These are phyloP conservation scores for Spirogloea muscicola DNA, from an alignment of 139 green algal genomes.

Conservation along the genomic window DNA sequence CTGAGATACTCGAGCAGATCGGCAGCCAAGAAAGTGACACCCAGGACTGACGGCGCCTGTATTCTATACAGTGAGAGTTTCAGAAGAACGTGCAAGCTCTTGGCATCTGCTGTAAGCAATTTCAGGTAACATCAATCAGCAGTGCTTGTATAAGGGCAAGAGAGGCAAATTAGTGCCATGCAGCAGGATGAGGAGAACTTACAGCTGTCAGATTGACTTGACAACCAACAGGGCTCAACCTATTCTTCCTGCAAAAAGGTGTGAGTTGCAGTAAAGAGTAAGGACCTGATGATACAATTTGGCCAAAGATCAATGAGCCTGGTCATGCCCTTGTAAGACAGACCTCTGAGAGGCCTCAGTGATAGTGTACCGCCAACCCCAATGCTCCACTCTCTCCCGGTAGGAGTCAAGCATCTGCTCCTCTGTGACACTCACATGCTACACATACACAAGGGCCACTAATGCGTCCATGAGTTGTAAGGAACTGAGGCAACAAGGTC, in stretches of 20 bases:
- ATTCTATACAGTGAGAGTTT: neutral
- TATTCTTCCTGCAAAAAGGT: no score
- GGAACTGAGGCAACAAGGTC: no score
- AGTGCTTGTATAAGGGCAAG: no score
- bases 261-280: no score
- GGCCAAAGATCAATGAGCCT: neutral
- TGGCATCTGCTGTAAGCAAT: no score
- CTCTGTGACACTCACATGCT: conserved; percentile 1
- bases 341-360: neutral
- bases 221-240: no score
- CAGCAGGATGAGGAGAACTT: conserved; percentile 5
- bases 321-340: neutral
- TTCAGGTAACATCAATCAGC: no score
- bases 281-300: neutral
- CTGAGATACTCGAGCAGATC: conserved; percentile 33
- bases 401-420: conserved; percentile 1
- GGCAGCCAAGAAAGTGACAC: neutral
- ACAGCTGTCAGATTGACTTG: conserved; percentile 1
- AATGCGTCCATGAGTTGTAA: neutral
- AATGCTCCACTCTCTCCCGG: neutral
- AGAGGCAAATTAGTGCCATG: no score
- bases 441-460: no score
- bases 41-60: conserved; percentile 17
- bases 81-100: neutral
- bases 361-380: conserved; percentile 1